phyloP scores from a whole-genome alignment of 2,329 filamentous ascomycete species.

The Pestalotiopsis sp. region DNA sequence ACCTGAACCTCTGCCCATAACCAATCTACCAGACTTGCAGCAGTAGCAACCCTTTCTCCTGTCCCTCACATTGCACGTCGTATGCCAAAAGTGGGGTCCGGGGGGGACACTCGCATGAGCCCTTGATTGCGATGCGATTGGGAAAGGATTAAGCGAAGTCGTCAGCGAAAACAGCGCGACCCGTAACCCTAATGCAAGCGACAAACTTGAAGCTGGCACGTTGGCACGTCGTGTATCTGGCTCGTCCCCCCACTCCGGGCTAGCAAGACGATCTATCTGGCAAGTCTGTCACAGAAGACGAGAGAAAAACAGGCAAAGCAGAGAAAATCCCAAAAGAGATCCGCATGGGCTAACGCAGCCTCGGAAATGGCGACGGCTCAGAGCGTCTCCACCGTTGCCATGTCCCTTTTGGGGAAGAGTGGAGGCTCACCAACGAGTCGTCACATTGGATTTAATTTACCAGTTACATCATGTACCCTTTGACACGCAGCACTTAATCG shows the following conservation, averaged over 20 bases:
- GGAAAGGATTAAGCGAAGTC: conserved; percentile 1
- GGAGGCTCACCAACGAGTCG: conserved; percentile 9
- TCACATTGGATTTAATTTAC: conserved; percentile 9
- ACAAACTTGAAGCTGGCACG: not conserved
- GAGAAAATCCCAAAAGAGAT: not conserved
- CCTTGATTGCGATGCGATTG: conserved; percentile 1
- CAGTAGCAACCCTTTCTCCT: not conserved
- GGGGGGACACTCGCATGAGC: conserved; percentile 2
- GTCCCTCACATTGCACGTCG: conserved; percentile 3
- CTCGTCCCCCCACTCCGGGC: not conserved
- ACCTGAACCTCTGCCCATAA: not conserved
- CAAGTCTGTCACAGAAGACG: not conserved
- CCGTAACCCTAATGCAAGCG: conserved; percentile 2
- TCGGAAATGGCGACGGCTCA: conserved; percentile 5
- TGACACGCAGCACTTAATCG: conserved; percentile 2
- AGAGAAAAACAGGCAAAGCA: not conserved
- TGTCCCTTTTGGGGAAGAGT: conserved; percentile 5
- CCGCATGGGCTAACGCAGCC: not conserved
- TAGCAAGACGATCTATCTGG: not conserved
- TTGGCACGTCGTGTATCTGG: not conserved
- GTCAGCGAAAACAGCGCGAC: not conserved
- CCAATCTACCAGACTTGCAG: no score
- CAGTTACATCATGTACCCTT: conserved; percentile 5
- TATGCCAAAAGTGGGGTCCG: not conserved
- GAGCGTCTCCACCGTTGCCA: not conserved